A percentile compares a stretch with the other conserved stretches of the same genome.
These are phyloP conservation scores for Fagus crenata DNA, from an alignment of 306 rosid species.

Conservation along the genomic window DNA sequence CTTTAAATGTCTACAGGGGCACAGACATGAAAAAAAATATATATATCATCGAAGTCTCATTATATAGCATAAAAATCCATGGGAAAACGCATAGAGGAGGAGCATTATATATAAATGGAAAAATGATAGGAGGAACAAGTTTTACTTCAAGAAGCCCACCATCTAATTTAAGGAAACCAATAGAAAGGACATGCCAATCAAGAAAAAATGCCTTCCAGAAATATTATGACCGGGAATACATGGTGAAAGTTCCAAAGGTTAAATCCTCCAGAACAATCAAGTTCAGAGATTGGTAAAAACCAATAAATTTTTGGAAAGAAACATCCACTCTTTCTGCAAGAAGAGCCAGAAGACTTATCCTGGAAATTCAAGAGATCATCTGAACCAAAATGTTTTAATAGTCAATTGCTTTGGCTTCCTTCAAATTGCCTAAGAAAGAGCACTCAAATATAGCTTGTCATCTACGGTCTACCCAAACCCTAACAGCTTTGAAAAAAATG, in stretches of 20 bases:
- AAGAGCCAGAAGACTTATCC: background rate
- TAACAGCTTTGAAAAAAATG: too few species aligned
- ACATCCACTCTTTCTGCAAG: background rate
- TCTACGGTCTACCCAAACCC: too few species aligned
- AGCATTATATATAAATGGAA: background rate
- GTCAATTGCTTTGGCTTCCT: too few species aligned
- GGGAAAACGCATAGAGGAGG: background rate
- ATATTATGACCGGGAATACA: background rate
- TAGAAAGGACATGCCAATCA: background rate
- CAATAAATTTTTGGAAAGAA: background rate
- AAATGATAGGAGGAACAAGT: background rate
- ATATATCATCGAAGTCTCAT: background rate
- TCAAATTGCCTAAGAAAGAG: too few species aligned
- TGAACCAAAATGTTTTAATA: too few species aligned
- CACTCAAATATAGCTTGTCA: too few species aligned
- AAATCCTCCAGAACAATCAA: background rate
- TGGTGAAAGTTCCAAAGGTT: background rate
- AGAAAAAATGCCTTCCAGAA: background rate
- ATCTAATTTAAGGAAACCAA: background rate
- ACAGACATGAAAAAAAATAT: background rate
- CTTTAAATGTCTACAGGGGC: background rate
- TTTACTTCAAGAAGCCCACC: background rate
- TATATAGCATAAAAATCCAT: background rate
- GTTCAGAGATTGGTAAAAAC: background rate
- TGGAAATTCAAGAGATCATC: too few species aligned